phyloP scores from a whole-genome alignment of 108 stramenopile genomes.

The Pseudonitzschia delicatissima region DNA sequence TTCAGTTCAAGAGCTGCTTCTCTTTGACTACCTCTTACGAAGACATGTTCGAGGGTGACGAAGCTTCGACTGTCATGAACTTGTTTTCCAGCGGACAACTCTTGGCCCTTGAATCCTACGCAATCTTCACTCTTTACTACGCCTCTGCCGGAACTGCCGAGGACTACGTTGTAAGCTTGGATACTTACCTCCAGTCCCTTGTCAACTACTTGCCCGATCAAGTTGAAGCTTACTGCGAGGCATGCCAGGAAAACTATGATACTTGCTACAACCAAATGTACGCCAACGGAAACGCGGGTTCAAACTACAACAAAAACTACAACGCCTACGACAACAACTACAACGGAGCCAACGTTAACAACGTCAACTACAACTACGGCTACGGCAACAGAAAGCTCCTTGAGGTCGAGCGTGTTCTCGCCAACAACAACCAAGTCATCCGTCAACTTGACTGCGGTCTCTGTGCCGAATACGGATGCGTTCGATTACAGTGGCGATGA shows the following conservation, averaged over 20 bases:
- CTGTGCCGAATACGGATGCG: slow-evolving; percentile 3
- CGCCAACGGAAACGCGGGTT: neutral
- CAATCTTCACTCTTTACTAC: slow-evolving; percentile 40
- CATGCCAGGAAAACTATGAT: slow-evolving; percentile 37
- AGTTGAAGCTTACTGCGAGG: slow-evolving; percentile 43
- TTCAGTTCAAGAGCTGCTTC: slow-evolving; percentile 33
- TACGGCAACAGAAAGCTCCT: slow-evolving; percentile 4
- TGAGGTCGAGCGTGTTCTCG: slow-evolving; percentile 4
- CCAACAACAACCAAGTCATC: neutral
- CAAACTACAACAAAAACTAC: slow-evolving; percentile 9
- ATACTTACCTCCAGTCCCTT: slow-evolving; percentile 35
- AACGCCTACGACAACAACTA: slow-evolving; percentile 20
- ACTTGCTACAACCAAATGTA: slow-evolving; percentile 19
- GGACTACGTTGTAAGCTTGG: slow-evolving; percentile 44
- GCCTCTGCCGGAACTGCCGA: slow-evolving; percentile 13
- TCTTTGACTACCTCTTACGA: slow-evolving; percentile 28
- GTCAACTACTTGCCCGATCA: slow-evolving; percentile 41
- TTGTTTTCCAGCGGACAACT: slow-evolving; percentile 11
- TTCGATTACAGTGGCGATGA: slow-evolving; percentile 4
- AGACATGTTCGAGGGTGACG: slow-evolving; percentile 19
- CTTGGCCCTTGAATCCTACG: slow-evolving; percentile 36
- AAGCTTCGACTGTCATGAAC: neutral
- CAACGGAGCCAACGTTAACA: slow-evolving; percentile 2
- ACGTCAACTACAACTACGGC: slow-evolving; percentile 3
- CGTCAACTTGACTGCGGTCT: slow-evolving; percentile 9